phyloP scores from a whole-genome alignment of 441 rosid species.

The Populus hybrid region DNA sequence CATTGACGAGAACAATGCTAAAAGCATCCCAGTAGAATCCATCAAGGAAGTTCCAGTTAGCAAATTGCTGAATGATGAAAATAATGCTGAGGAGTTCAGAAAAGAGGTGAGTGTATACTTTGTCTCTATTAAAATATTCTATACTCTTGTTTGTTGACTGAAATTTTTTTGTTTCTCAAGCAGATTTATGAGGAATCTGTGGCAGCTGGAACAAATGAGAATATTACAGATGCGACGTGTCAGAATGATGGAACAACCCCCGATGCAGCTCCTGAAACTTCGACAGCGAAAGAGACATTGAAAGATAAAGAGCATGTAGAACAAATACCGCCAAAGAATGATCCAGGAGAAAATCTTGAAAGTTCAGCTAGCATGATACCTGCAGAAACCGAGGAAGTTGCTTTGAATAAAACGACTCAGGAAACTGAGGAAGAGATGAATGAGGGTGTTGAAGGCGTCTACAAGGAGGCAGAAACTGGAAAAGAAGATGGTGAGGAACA shows the following conservation, averaged over 20 bases:
- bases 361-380: not conserved
- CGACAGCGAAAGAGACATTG: constrained; percentile 1
- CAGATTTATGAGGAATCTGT: constrained; percentile 20
- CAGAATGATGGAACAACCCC: constrained; percentile 15
- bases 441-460: constrained; percentile 10
- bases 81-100: constrained; percentile 9
- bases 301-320: constrained; percentile 18
- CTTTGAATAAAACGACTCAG: not conserved
- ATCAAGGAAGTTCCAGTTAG: not conserved
- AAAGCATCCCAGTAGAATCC: not conserved
- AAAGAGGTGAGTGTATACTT: constrained; percentile 26
- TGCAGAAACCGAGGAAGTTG: constrained; percentile 8
- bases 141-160: constrained; percentile 5
- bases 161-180: constrained; percentile 5
- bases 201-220: constrained; percentile 13
- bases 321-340: constrained; percentile 9
- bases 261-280: not conserved
- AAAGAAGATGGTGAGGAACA: constrained; percentile 18
- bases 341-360: constrained; percentile 16
- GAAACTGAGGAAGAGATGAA: constrained; percentile 14
- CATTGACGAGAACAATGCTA: too few species aligned
- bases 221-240: not conserved
- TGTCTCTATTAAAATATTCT: not conserved
- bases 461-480: constrained; percentile 8
- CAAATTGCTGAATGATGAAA: constrained; percentile 12